Conservation (phyloP, 345 rosid genomes). For the Rhodamnia rubescens region DNA sequence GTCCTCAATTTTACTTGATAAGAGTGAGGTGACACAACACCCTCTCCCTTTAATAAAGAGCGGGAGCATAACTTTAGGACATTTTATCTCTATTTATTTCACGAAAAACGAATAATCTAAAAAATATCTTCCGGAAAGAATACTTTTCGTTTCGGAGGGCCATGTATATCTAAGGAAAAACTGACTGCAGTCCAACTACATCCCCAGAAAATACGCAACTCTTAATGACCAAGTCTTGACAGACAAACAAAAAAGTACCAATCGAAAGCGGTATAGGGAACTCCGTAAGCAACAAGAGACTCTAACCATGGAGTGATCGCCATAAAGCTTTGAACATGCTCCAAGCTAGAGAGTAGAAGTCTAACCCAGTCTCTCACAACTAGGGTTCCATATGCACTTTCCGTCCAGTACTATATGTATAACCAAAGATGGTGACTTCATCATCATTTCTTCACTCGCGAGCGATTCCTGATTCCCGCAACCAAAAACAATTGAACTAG, state of each 20-base stretch:
- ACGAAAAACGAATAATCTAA: not conserved
- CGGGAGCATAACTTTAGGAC: not conserved
- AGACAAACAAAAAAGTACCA: too few relatives aligned
- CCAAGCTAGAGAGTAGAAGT: not conserved
- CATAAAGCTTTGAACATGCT: not conserved
- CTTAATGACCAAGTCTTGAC: not conserved
- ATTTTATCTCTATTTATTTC: not conserved
- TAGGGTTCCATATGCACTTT: not conserved
- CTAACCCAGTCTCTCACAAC: not conserved
- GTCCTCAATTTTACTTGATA: too few relatives aligned
- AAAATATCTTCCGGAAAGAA: too few relatives aligned
- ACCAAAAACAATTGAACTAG: not conserved
- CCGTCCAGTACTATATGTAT: not conserved
- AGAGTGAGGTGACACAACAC: too few relatives aligned
- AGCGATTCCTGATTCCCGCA: not conserved
- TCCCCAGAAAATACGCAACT: too few relatives aligned
- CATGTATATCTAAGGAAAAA: not conserved
- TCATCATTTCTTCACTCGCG: not conserved
- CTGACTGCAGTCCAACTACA: too few relatives aligned
- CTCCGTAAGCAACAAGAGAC: not conserved
- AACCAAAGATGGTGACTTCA: not conserved
- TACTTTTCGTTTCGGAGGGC: not conserved
- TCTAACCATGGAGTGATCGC: not conserved
- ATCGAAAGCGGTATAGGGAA: not conserved
- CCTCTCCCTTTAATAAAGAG: not conserved